These are phyloP conservation scores for Ustilago shanxiensis DNA, from an alignment of 1,284 basidiomycete species.

Conservation along the genomic window DNA sequence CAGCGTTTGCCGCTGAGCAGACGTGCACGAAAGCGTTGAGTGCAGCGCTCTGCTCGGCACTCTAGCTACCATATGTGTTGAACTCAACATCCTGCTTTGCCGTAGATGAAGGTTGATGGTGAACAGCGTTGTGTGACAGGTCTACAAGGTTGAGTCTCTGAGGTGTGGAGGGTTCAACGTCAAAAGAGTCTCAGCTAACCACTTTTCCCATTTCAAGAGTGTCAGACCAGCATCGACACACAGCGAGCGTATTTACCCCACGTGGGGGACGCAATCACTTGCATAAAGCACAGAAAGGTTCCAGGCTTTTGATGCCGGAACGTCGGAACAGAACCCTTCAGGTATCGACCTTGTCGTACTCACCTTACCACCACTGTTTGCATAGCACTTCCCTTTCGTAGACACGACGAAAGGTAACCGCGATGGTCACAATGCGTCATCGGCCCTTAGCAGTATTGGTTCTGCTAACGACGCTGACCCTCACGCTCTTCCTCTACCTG, in stretches of 20 bases:
- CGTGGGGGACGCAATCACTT: background rate
- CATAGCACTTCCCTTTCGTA: background rate
- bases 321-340: background rate
- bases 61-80: background rate
- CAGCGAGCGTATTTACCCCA: background rate
- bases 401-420: background rate
- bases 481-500: conserved; percentile 28
- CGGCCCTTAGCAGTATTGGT: conserved; percentile 17
- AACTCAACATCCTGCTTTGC: conserved; percentile 4
- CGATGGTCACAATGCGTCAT: conserved; percentile 17
- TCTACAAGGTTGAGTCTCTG: background rate
- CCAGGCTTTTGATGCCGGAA: background rate
- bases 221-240: background rate
- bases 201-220: background rate
- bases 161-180: background rate
- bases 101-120: background rate
- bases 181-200: conserved; percentile 5
- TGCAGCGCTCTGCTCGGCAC: background rate
- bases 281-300: background rate
- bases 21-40: background rate
- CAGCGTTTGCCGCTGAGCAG: background rate
- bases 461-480: conserved; percentile 15
- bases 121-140: conserved; percentile 1
- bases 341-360: background rate
- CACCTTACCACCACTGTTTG: background rate